Base-by-base conservation (phyloP, 108 stramenopile genomes). In the Stephanodiscus minutulus region DNA sequence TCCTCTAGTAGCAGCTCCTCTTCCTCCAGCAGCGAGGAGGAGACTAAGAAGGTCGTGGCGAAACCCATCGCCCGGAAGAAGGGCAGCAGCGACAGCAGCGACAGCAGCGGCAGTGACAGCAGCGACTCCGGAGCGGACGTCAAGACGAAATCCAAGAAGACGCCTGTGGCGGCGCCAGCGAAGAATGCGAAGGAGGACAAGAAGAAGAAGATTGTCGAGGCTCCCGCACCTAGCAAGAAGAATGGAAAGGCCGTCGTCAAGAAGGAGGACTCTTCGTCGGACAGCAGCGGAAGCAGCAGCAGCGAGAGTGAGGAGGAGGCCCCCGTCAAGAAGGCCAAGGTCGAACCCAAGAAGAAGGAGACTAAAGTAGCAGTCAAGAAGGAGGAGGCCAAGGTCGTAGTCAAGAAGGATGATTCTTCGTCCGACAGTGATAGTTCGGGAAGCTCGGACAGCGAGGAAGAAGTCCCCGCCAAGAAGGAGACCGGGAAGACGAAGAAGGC, bases 11-110 rank as follows among this genome's bases (percentile, higher is more conserved):
- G 50, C 50, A 52, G 50, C 50, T 21, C 22, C 6, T 52, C 50
- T 24, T 52, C 50, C 9, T 52, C 50, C 22, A 52, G 39, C 39
- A 39, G 50, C 24, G 50, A 52, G n/a, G 50, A 52, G 50, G 50
- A 52, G 24, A 52, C 50, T 5, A 52, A 52, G 50, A 52, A 52
- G 50, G 50, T 52, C 22, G 24, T 24, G 24, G 20, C 50, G 50
- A 52, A 52, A 52, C 50, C 50, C 50, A 52, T 52, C 50, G 50
- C 50, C 50, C 50, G 50, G 24, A 52, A 52, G 50, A 52, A 52
- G 50, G 50, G 24, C 24, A 52, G 50, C 24, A 52, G 50, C 18
- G 7, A 7, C 50, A 52, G 50, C 50, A 52, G 47, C 15, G 15
- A 18, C 47, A 15, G 47, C 15, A 48, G 47, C 18, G n/a, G 47